Evolutionary conservation across 2,329 filamentous ascomycete genomes (phyloP).

Genomic region (Aspergillus sp.): DNA sequence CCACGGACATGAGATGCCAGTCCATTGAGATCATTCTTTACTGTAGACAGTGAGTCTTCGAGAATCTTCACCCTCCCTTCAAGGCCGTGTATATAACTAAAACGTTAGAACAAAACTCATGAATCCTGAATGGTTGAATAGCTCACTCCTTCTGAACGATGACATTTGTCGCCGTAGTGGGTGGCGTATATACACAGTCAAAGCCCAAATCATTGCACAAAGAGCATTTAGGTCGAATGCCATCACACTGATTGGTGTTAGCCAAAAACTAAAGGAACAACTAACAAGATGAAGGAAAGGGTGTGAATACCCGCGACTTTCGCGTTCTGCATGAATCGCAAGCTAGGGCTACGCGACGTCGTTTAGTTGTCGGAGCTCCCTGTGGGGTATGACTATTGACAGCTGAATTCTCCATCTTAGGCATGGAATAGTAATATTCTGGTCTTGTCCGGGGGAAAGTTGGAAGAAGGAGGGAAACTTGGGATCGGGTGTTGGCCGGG

Average conservation of each 20-base stretch:
- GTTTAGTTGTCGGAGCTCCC: neutral
- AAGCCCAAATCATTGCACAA: conserved; percentile 38
- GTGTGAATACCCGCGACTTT: neutral
- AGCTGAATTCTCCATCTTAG: no score
- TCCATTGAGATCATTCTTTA: no score
- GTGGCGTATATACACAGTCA: conserved; percentile 36
- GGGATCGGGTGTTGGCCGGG: no score
- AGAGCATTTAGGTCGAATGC: conserved; percentile 36
- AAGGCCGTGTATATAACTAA: conserved; percentile 14
- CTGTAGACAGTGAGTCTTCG: conserved; percentile 8
- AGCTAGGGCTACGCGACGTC: neutral
- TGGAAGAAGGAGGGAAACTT: no score
- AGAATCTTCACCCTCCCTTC: conserved; percentile 24
- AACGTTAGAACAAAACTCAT: neutral
- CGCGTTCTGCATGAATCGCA: neutral
- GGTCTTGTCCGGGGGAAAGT: no score
- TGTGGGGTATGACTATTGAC: no score
- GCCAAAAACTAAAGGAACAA: neutral
- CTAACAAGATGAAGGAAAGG: neutral
- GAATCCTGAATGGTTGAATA: neutral
- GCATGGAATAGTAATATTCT: no score
- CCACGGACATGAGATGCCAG: no score
- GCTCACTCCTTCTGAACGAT: conserved; percentile 27
- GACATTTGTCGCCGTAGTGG: no score
- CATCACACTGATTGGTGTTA: conserved; percentile 37